phyloP scores from a whole-genome alignment of 345 rosid genomes.

The Euphorbia pulcherrima region DNA sequence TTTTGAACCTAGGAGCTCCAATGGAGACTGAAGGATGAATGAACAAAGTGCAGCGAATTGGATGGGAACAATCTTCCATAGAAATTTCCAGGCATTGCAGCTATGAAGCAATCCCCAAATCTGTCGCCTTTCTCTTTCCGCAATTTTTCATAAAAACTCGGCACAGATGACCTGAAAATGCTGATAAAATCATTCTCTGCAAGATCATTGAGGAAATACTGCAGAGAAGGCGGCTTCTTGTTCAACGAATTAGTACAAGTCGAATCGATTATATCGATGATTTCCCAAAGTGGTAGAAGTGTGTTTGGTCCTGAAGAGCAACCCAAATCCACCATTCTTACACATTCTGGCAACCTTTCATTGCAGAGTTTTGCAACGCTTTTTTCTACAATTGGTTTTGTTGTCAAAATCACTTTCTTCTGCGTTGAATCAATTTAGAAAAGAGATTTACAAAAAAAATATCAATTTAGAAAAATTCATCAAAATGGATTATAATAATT shows the following conservation, averaged over 20 bases:
- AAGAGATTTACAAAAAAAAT: too few species aligned
- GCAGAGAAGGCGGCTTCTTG: too few species aligned
- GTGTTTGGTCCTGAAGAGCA: slow-evolving; percentile 50
- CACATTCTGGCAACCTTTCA: too few species aligned
- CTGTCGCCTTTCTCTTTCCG: neutral
- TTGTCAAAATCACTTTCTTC: neutral
- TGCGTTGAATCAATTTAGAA: too few species aligned
- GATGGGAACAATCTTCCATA: neutral
- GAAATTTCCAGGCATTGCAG: neutral
- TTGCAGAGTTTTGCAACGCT: too few species aligned
- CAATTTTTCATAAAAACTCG: neutral
- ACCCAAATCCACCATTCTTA: slow-evolving; percentile 22
- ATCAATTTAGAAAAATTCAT: too few species aligned
- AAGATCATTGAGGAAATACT: slow-evolving; percentile 35
- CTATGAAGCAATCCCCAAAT: neutral
- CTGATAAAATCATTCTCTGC: slow-evolving; percentile 45
- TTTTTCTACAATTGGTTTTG: neutral
- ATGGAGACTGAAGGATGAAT: neutral
- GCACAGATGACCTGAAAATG: slow-evolving; percentile 18
- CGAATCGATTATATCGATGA: neutral
- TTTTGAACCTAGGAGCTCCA: slow-evolving; percentile 25
- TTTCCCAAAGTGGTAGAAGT: slow-evolving; percentile 12
- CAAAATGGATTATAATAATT: too few species aligned
- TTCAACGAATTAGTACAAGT: too few species aligned
- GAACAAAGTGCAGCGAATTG: neutral